Evolutionary conservation across 2,329 filamentous ascomycete species (phyloP).

Genomic region (Verticillium isaacii): DNA sequence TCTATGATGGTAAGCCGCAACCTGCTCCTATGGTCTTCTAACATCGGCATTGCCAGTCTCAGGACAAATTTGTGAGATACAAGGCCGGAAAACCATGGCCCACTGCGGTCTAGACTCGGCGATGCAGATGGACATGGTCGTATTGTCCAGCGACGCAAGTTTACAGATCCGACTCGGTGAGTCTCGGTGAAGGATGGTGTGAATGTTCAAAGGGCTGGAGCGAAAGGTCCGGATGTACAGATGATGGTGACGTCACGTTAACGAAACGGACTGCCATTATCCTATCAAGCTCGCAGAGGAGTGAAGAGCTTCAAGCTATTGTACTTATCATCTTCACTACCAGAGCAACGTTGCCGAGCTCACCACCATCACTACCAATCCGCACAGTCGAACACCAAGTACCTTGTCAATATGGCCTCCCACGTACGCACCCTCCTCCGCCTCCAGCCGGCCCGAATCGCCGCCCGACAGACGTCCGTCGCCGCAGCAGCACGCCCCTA

Average conservation of each 20-base stretch:
- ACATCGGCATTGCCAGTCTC: too few relatives aligned
- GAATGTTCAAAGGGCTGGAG: neutral
- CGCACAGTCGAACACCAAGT: neutral
- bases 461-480: neutral
- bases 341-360: neutral
- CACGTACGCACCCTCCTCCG: neutral
- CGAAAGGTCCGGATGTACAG: neutral
- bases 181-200: neutral
- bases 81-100: too few relatives aligned
- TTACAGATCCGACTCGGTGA: neutral
- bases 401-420: neutral
- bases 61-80: too few relatives aligned
- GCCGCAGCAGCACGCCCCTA: slow-evolving; percentile 21
- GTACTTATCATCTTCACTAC: neutral
- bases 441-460: neutral
- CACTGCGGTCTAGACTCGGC: too few relatives aligned
- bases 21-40: too few relatives aligned
- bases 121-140: too few relatives aligned
- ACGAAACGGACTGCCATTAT: neutral
- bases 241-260: neutral
- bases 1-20: too few relatives aligned
- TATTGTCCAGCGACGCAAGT: too few relatives aligned
- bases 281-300: neutral
- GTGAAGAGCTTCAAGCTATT: neutral
- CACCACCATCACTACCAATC: neutral